Base-by-base conservation (phyloP, 2,329 filamentous ascomycete genomes). In the Fonsecaea erecta region DNA sequence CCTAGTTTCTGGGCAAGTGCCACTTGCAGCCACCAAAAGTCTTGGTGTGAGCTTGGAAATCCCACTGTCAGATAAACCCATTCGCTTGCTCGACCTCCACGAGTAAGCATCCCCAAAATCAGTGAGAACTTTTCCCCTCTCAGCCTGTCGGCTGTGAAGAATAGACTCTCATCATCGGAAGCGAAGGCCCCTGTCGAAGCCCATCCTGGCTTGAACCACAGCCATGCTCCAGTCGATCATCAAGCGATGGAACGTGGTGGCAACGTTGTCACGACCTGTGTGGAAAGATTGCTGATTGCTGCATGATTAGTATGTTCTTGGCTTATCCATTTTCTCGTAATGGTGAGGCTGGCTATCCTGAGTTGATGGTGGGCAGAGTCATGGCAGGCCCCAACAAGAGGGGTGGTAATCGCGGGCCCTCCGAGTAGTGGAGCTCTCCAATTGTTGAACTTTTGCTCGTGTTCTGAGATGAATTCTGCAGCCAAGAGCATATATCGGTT, bases 271-370 rank as follows among this genome's bases (percentile, higher is more conserved):
- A 51, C 57, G 32, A 60, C 43, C 40, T 30, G 28, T 30, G 43
- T 3, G 30, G 37, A 32, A 32, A 43, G 37, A 48, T 24, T 60
- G 57, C 57, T 60, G 57, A 60, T 51, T 43, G 40, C n/a, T 60
- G 57, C 57, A 60, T 60, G n/a, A 28, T 37, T 60, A 60, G 57
- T 46, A 51, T 52, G 21, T n/a, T 35, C 57, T 60, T 60, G 57
- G 57, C 57, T 34, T 12, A 24, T 40, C 35, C 24, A 18, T 48
- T 34, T 58, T 7, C 46, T 60, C 32, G 43, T 37, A 60, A 48
- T 46, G 9, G 24, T 46, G 55, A 48, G 55, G 55, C 40, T 48
- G 55, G 55, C 14, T 24, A 9, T 24, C 9, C n/a, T 14, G 28
- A 18, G 14, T 14, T 46, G 28, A 26, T 37, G 35, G 55, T 46